A percentile compares a stretch with the other conserved stretches of the same genome.
Evolutionary conservation across 495 filamentous ascomycete species (phyloP).

Genomic region (Astrothelium macrocarpum): DNA sequence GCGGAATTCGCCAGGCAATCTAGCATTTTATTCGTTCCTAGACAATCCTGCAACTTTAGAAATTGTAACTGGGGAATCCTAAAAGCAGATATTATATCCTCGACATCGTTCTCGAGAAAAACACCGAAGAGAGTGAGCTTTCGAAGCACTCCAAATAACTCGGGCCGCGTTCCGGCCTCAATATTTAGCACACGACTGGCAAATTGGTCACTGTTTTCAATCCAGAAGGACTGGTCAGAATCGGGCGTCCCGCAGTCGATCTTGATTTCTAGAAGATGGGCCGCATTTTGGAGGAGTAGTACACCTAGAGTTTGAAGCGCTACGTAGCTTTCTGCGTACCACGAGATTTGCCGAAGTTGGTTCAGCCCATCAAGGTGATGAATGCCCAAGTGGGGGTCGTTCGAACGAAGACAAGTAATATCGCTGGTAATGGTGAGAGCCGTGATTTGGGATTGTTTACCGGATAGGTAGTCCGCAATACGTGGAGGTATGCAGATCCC

Average conservation of each 20-base stretch:
- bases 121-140: not conserved
- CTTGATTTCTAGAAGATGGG: slow-evolving; percentile 17
- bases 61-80: not conserved
- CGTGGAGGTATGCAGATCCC: not conserved
- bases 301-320: not conserved
- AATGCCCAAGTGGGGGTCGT: not conserved
- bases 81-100: not conserved
- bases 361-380: not conserved
- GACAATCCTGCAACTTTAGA: not conserved
- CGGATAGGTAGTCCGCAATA: not conserved
- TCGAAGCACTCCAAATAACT: not conserved
- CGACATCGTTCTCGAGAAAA: not conserved
- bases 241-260: slow-evolving; percentile 42
- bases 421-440: not conserved
- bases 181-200: not conserved
- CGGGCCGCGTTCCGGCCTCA: not conserved
- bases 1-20: not conserved
- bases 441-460: not conserved
- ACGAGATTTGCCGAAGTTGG: not conserved
- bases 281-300: not conserved
- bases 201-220: not conserved
- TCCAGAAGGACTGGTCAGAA: slow-evolving; percentile 23
- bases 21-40: not conserved
- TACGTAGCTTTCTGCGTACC: not conserved
- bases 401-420: not conserved